Conservation (phyloP, 2,329 filamentous ascomycete species). For the Epichloe hybrida region DNA sequence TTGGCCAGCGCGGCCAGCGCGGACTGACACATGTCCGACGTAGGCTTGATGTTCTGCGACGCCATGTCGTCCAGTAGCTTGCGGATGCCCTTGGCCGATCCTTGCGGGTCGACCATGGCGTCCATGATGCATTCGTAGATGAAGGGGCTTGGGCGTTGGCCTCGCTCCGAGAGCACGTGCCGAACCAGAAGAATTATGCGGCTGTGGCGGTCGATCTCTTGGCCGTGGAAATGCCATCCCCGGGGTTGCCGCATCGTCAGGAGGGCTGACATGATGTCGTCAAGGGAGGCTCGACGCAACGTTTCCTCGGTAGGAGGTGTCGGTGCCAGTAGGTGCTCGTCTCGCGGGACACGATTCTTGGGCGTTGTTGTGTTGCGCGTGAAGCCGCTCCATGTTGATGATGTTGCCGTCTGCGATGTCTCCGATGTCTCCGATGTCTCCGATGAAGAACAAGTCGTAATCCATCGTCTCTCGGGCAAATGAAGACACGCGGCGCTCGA, state of each 20-base stretch:
- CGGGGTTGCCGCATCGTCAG: conserved; percentile 12
- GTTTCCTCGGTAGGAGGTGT: conserved; percentile 9
- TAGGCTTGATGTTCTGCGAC: conserved; percentile 43
- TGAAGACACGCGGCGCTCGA: background rate
- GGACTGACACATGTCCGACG: conserved; percentile 55
- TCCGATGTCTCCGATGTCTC: background rate
- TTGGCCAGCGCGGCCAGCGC: conserved; percentile 61
- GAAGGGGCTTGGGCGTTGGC: conserved; percentile 36
- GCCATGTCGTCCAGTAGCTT: conserved; percentile 63
- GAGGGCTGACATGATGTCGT: conserved; percentile 17
- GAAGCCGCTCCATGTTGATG: background rate
- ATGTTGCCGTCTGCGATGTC: background rate
- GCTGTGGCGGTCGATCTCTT: conserved; percentile 13
- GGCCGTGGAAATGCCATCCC: conserved; percentile 8
- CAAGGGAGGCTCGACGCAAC: conserved; percentile 9
- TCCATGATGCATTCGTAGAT: conserved; percentile 66
- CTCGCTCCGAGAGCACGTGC: conserved; percentile 42
- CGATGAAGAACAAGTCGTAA: background rate
- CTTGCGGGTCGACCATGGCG: conserved; percentile 52
- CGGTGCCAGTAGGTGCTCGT: conserved; percentile 9
- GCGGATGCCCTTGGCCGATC: conserved; percentile 51
- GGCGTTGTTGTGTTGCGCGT: background rate
- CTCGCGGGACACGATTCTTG: background rate
- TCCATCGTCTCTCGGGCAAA: background rate
- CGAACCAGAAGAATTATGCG: conserved; percentile 33